Conservation (phyloP, 106 monocot species). For the Allium sativum region DNA sequence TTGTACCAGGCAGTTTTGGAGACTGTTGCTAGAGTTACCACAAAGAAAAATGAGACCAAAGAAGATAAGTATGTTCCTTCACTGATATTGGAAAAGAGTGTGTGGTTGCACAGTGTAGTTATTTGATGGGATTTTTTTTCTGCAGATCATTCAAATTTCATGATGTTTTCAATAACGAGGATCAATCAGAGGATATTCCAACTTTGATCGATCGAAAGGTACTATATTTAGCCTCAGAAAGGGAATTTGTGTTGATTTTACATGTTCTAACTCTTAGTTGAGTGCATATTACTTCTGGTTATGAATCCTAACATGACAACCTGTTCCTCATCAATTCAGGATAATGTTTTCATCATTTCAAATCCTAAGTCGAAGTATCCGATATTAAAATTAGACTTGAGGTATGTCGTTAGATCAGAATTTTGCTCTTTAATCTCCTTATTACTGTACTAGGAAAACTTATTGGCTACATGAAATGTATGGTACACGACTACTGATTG, state of each 20-base stretch:
- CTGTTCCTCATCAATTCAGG: conserved; percentile 25
- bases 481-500: too few species aligned
- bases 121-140: neutral
- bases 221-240: neutral
- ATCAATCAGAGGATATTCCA: conserved; percentile 73
- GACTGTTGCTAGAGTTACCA: conserved; percentile 88
- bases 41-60: conserved; percentile 96
- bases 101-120: too few species aligned
- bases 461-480: too few species aligned
- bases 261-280: too few species aligned
- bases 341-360: conserved; percentile 94
- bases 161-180: conserved; percentile 87
- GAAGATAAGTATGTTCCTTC: conserved; percentile 70
- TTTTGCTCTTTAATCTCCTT: too few species aligned
- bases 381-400: conserved; percentile 76
- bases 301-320: neutral
- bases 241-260: too few species aligned
- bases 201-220: conserved; percentile 94
- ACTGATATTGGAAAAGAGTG: neutral
- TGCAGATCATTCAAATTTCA: conserved; percentile 88
- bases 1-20: conserved; percentile 77
- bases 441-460: too few species aligned
- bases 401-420: conserved; percentile 24
- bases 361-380: conserved; percentile 96
- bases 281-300: neutral